Conservation (phyloP, 2,329 filamentous ascomycete species). For the Penicillium sp. region DNA sequence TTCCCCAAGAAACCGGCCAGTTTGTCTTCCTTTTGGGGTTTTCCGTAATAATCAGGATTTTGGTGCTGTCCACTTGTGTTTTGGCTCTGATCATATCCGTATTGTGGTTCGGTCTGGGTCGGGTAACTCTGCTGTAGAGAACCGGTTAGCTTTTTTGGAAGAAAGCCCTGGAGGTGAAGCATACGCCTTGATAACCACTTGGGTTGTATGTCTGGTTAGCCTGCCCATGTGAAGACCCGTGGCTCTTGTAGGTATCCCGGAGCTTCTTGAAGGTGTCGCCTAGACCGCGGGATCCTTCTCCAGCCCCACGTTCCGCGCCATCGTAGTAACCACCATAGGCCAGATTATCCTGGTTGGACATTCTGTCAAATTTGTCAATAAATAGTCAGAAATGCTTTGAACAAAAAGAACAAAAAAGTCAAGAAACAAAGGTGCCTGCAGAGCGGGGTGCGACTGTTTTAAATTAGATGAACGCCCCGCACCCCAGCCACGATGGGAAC, state of each 20-base stretch:
- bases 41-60: constrained; percentile 28
- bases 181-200: constrained; percentile 25
- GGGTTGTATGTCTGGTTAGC: constrained; percentile 22
- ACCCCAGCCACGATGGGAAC: constrained; percentile 24
- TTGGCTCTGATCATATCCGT: constrained; percentile 26
- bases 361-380: constrained; percentile 14
- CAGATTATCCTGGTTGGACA: constrained; percentile 48
- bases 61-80: constrained; percentile 23
- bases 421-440: constrained; percentile 5
- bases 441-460: constrained; percentile 7
- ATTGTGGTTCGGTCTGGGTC: constrained; percentile 18
- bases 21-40: constrained; percentile 36
- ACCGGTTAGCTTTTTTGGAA: no score
- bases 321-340: constrained; percentile 55
- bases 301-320: constrained; percentile 30
- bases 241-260: constrained; percentile 39
- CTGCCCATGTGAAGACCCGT: constrained; percentile 20
- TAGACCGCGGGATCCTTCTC: constrained; percentile 49
- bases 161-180: no score
- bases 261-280: constrained; percentile 53
- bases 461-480: constrained; percentile 16
- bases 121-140: constrained; percentile 19
- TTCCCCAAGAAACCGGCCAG: constrained; percentile 54
- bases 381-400: background rate
- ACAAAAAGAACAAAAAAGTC: background rate